Evolutionary conservation across 2,329 filamentous ascomycete genomes (phyloP), one percentile per base, ranked within the genome.

Genomic region (Purpureocillium lavendulum): DNA sequence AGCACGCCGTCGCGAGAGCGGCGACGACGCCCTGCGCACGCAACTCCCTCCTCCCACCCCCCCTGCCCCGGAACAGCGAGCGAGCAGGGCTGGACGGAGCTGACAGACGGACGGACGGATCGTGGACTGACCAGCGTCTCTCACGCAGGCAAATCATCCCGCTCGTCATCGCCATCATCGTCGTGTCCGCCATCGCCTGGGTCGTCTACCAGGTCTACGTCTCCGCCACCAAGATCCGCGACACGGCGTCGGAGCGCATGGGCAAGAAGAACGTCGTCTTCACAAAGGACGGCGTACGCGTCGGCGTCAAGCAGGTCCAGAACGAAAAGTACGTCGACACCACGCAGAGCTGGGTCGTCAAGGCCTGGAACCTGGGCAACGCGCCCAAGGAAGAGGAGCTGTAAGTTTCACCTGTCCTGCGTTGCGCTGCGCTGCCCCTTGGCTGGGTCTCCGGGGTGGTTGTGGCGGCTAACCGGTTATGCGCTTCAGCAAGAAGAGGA

Each of bases 181-280:
- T 86, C 69, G 44, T 84, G 41, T 66, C 45, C 29, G 41, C 38
- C 38, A 39, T 87, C 52, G 81, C 70, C 41, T 86, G 77, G 63
- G 67, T 89, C 42, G 73, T 75, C 44, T 87, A 87, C 61, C 80
- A 85, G 44, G 72, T 88, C 57, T 88, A 84, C 62, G 61, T 83
- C 40, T 79, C 78, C 61, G 70, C 75, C 40, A 70, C 69, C 61
- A 73, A 84, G 58, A 80, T 89, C 51, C 73, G 76, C 44, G 67
- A 76, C 43, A 70, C 75, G 42, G 82, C 83, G 35, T 75, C 73
- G 36, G 70, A 82, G 60, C 77, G 77, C 54, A 84, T 88, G 75
- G 78, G 81, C 58, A 77, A 77, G 64, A 84, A 83, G 66, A 83
- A 88, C 57, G 75, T 89, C 41, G 69, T 78, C 31, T 84, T 87